phyloP scores from a whole-genome alignment of 1,284 basidiomycete genomes.

The Leccinum griseonigrum region DNA sequence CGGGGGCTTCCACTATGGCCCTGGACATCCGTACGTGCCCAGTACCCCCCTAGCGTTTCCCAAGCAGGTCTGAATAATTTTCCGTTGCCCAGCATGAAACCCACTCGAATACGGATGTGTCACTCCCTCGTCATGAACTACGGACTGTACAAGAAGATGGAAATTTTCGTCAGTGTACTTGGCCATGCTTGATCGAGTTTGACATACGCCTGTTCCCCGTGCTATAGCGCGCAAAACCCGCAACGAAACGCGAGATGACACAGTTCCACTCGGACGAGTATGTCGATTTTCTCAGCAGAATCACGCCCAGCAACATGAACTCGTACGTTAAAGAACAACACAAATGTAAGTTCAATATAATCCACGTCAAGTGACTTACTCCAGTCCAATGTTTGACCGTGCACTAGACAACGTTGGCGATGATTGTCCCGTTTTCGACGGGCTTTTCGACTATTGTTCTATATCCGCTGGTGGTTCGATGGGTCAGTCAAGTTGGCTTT shows the following conservation, averaged over 20 bases:
- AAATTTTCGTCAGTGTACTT: slow-evolving; percentile 78
- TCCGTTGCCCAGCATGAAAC: slow-evolving; percentile 75
- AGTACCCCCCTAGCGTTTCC: neutral
- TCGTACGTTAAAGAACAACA: slow-evolving; percentile 93
- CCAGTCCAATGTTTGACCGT: neutral
- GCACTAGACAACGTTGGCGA: slow-evolving; percentile 81
- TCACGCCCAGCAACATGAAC: slow-evolving; percentile 84
- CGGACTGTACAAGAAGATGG: slow-evolving; percentile 96
- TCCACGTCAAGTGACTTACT: neutral
- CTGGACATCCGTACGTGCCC: slow-evolving; percentile 74
- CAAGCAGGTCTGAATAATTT: slow-evolving; percentile 2
- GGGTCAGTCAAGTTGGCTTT: slow-evolving; percentile 55
- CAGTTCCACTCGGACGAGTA: slow-evolving; percentile 96
- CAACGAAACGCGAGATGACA: slow-evolving; percentile 97
- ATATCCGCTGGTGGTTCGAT: slow-evolving; percentile 98
- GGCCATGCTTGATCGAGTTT: neutral
- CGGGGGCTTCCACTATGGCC: slow-evolving; percentile 98
- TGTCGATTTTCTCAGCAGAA: slow-evolving; percentile 84
- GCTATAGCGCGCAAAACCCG: slow-evolving; percentile 91
- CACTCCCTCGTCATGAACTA: slow-evolving; percentile 99
- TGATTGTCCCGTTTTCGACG: slow-evolving; percentile 98
- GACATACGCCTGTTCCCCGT: neutral
- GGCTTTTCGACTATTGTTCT: slow-evolving; percentile 96
- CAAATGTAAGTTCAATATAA: slow-evolving; percentile 67
- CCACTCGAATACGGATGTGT: slow-evolving; percentile 97